Base-by-base conservation (phyloP, 116 monocot genomes). In the Phalaenopsis hybrid region DNA sequence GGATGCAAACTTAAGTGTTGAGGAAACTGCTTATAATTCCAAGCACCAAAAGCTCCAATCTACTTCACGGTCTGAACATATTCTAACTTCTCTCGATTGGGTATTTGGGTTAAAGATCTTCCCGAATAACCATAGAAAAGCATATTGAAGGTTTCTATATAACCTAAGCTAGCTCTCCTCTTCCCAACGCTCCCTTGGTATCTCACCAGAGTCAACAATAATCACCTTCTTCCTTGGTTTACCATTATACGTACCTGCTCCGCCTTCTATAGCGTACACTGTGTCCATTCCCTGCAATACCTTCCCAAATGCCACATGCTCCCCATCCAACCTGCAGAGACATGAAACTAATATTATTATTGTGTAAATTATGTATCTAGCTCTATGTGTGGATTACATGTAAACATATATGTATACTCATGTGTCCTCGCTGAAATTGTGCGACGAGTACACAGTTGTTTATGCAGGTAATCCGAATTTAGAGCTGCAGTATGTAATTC, bases 231-330 rank as follows among this genome's bases (percentile, higher is more conserved):
- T 93, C 84, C 97, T 86, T 3, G 94, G 94, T 20, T 97, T 94
- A n/a, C 97, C 94, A 78, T 86, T 92, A 81, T 94, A 92, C 8
- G 94, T 97, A 9, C 97, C 97, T 18, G 97, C 97, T 50, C 90
- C 90, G 1, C 95, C 93, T 67, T 98, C 98, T 25, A 98, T 89
- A 6, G 95, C 93, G 58, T 87, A 98, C 37, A 98, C 93, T 0
- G 82, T 88, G 80, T 97, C 97, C 97, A 97, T 94, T 2, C 94
- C 93, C 44, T 93, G 87, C 75, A 94, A 84, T 5, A 97, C 97
- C 77, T 84, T 90, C 17, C 97, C 93, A 81, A 94, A 94, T 46
- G 85, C 97, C 49, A 97, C 97, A 82, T 97, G 97, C 74, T 94
- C 94, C 8, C 93, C 97, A 79, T 97, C 97, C 90, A 97, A 86